Evolutionary conservation across 2,329 filamentous ascomycete species (phyloP), one percentile per base, ranked within the genome.

Genomic region (Atkinsonella hypoxylon): DNA sequence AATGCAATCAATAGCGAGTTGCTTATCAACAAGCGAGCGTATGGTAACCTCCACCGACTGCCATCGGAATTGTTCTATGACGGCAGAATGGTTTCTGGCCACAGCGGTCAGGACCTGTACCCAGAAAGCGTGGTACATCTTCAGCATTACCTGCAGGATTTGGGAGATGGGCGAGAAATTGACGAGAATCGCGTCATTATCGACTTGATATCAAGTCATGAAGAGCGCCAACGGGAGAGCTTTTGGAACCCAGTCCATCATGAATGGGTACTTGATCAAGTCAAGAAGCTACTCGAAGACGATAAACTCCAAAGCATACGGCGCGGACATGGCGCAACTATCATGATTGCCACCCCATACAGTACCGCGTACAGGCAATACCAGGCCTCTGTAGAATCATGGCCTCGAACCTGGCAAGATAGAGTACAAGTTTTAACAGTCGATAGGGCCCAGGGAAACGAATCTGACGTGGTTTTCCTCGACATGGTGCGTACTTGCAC

Each of bases 391-490:
- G 59, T 64, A 0, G 59, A 58, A 10, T 43, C 53, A 2, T 61
- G 66, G 57, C 62, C 64, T 0, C 12, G 46, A 1, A 55, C 61
- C 11, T 61, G 54, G 45, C 60, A 62, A 43, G 32, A 54, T 0
- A 59, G 70, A 1, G 65, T 74, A 0, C 61, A 69, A 22, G 65
- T 71, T 0, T 55, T 72, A 17, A 76, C 72, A 0, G 65, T 74
- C 1, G 73, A 74, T 47, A 70, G 65, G 4, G 67, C 70, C 0
- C 72, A 75, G 39, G 73, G 73, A 0, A 70, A 72, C 13, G 70
- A 76, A 51, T 71, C 73, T 0, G 73, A 76, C 40, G 61, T 74
- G 5, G 70, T 75, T 0, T 68, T 74, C 34, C 61, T 76, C 0
- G 73, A 76, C 58, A 63, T 74, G 54, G 72, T 75, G 2, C 61